Evolutionary conservation across 148 eudicot genomes (phyloP), one percentile per base, ranked within the genome.

Genomic region (Chenopodium suecicum): DNA sequence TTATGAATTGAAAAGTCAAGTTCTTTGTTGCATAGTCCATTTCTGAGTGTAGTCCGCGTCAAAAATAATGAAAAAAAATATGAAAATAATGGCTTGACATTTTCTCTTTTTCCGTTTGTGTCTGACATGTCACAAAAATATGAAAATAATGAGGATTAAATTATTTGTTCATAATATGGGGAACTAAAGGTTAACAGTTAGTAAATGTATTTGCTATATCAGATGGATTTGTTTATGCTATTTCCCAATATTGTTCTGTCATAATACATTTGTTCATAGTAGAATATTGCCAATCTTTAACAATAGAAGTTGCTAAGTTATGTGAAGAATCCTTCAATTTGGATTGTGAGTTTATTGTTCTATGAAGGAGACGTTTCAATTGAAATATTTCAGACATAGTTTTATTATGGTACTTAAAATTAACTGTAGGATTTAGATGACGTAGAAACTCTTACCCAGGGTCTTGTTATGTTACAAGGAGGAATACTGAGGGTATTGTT

Each of bases 401-500:
- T 7, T 52, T 6, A 50, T 69, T 67, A 80, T 64, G 13, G 41
- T 2, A 78, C 20, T 54, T 4, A 41, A 3, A 72, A 73, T 37
- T 69, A 71, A 66, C 34, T 88, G 82, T 80, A 97, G 98, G 99
- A 97, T 86, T 84, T 97, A 90, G 99, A 97, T 84, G 99, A 98
- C 48, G 99, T 97, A 74, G 99, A 97, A 84, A 97, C 99, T 79
- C 88, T 97, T 78, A 97, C 94, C 70, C 98, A 97, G 85, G 99
- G 99, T 76, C 98, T 97, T 73, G 92, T 94, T 73, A 86, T 97
- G 86, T 97, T 94, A 91, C 98, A 96, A 90, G 99, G 99, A 81
- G 99, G 99, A 79, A 97, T 97, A 75, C 87, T 97, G 73, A 97
- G 94, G 99, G 99, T 97, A 97, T 60, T 41, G 31, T 23, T 44